Evolutionary conservation across 352 stramenopile species (phyloP), one percentile per base, ranked within the genome.

Genomic region (Phytophthora megakarya): DNA sequence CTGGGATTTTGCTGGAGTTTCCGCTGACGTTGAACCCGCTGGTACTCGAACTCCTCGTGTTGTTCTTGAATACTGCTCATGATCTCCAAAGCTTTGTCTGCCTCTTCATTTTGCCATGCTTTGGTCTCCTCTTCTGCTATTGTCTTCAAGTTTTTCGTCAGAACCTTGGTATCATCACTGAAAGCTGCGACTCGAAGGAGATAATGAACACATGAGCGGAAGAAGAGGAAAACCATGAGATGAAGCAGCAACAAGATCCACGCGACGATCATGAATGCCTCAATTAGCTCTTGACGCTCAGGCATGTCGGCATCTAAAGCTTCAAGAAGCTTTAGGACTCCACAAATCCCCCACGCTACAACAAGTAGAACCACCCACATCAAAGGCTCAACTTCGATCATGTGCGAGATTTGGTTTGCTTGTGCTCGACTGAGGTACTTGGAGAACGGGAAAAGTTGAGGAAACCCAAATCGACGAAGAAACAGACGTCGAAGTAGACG

Each of bases 401-500:
- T 81, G 55, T 90, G 75, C 1, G 69, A 85, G 61, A 92, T 89
- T 59, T 92, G 79, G 71, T 84, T 90, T 49, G 87, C 81, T 58
- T 90, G 83, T 15, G 80, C 79, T 39, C 84, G 76, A 25, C 72
- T 73, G 7, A 92, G 43, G 63, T 92, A 92, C 66, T 92, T 92
- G 57, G 75, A 70, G 56, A 88, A 92, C 18, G 83, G 78, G 43
- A 81, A 81, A 8, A 86, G 61, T 48, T 83, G 65, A 1, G 78
- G 78, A 1, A 86, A 61, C 2, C 63, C 65, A 28, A 80, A 80
- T 21, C 50, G 66, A 21, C 53, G 60, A 21, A 86, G 57, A 48
- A 86, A 86, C 12, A 81, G 56, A 48, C 73, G 68, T 13, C 75
- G 68, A 44, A 84, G 61, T 13, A 84, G 19, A 9, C 75, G 67